phyloP scores from a whole-genome alignment of 1,284 basidiomycete genomes.

The Ustilago tritici region DNA sequence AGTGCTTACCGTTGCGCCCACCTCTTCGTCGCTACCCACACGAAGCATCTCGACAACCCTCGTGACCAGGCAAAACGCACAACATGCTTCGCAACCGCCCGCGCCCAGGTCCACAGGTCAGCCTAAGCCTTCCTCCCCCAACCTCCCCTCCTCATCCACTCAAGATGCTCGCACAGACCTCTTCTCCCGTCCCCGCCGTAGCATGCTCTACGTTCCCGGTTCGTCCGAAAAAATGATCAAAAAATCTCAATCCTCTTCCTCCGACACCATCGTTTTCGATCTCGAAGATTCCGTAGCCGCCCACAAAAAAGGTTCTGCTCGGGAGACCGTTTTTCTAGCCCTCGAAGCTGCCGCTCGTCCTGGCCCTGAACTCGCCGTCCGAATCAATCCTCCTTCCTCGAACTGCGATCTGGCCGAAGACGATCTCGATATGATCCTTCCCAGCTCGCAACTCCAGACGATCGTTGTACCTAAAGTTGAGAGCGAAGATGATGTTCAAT shows the following conservation, averaged over 20 bases:
- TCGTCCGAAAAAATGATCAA: constrained; percentile 66
- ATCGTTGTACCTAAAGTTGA: constrained; percentile 67
- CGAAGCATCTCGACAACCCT: constrained; percentile 6
- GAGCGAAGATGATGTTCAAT: constrained; percentile 48
- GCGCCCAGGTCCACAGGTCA: not conserved
- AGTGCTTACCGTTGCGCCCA: not conserved
- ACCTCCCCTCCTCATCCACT: not conserved
- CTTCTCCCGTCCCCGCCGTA: constrained; percentile 36
- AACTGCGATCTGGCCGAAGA: constrained; percentile 41
- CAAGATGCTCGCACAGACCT: constrained; percentile 4
- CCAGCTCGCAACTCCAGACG: constrained; percentile 50
- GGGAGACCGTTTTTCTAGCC: constrained; percentile 60
- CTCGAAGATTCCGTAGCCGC: constrained; percentile 65
- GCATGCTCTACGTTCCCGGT: constrained; percentile 66
- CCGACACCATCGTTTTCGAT: constrained; percentile 66
- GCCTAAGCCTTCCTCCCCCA: not conserved
- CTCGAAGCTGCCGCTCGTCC: constrained; percentile 50
- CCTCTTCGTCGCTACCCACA: not conserved
- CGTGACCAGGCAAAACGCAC: not conserved
- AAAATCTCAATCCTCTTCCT: constrained; percentile 45
- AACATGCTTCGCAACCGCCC: constrained; percentile 1
- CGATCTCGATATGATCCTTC: constrained; percentile 65
- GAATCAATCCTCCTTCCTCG: constrained; percentile 66
- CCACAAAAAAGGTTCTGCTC: constrained; percentile 64
- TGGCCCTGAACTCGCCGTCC: constrained; percentile 60